phyloP scores from a whole-genome alignment of 768 basidiomycete genomes.

The Rhodotorula graminis region DNA sequence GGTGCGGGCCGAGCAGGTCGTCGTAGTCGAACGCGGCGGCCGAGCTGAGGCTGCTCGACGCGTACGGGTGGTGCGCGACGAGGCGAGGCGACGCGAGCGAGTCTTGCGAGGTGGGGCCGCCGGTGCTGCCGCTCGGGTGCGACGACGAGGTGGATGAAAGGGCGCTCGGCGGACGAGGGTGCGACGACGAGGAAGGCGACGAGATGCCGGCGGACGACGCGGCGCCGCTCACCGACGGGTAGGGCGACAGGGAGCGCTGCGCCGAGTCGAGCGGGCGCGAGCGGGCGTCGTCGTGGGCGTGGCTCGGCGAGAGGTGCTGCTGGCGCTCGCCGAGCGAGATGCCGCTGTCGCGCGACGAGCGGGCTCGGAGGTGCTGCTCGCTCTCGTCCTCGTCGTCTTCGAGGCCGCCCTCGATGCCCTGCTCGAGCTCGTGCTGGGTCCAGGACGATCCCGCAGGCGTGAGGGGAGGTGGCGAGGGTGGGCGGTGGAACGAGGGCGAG shows the following conservation, averaged over 20 bases:
- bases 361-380: neutral
- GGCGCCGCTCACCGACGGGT: neutral
- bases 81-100: conserved; percentile 1
- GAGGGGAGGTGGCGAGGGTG: neutral
- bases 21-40: conserved; percentile 22
- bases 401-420: neutral
- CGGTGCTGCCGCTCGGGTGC: neutral
- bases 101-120: neutral
- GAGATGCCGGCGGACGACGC: neutral
- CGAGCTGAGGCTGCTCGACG: neutral
- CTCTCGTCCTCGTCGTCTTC: too few relatives aligned
- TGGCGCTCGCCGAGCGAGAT: neutral
- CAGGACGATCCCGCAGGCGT: neutral
- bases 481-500: too few relatives aligned
- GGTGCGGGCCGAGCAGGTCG: conserved; percentile 19
- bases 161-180: neutral
- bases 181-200: neutral
- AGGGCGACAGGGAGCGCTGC: neutral
- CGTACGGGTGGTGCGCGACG: neutral
- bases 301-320: too few relatives aligned
- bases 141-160: conserved; percentile 6
- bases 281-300: neutral
- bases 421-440: neutral
- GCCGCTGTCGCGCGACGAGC: neutral
- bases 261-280: neutral